Evolutionary conservation across 768 basidiomycete genomes (phyloP), one percentile per base, ranked within the genome.

Genomic region (Cubamyces sp.): DNA sequence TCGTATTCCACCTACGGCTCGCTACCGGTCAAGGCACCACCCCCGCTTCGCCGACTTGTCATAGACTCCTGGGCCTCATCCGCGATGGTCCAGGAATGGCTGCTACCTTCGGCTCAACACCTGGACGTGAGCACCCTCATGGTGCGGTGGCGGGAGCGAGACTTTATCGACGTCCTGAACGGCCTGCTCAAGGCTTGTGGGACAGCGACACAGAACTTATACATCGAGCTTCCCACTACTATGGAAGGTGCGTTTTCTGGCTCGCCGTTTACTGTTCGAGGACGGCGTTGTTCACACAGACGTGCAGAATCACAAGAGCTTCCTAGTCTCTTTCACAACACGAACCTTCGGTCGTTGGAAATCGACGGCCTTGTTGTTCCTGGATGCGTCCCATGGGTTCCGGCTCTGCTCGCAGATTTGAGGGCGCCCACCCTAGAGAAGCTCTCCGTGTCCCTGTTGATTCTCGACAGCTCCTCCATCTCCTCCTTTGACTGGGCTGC

Each of bases 351-450:
- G 19, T 34, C 51, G 4, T 30, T 64, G 15, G 62, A 62, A 30
- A 52, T 68, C 5, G 64, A 68, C 39, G 62, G 67, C 12, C 37
- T 65, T 0, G 57, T 68, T 15, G 47, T 68, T 1, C 64, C 67
- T 1, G 62, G 60, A 0, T 64, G 56, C 37, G 54, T 37, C 16
- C 47, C 53, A 5, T 65, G 67, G 64, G 40, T 51, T 18, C 42
- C 56, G 6, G 16, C 52, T 1, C 19, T 65, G 23, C 52, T 65
- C 28, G 34, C 51, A 0, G 34, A 52, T 8, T 21, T 66, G 25
- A 28, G 48, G 3, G 54, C 67, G 7, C 18, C 51, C 34, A 21
- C 21, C 18, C 57, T 68, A 28, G 53, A 64, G 48, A 51, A 51
- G 28, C 57, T 68, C 25, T 53, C 54, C 23, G 12, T 68, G 7